Base-by-base conservation (phyloP, 208 protist genomes). In the Lotmaria passim region DNA sequence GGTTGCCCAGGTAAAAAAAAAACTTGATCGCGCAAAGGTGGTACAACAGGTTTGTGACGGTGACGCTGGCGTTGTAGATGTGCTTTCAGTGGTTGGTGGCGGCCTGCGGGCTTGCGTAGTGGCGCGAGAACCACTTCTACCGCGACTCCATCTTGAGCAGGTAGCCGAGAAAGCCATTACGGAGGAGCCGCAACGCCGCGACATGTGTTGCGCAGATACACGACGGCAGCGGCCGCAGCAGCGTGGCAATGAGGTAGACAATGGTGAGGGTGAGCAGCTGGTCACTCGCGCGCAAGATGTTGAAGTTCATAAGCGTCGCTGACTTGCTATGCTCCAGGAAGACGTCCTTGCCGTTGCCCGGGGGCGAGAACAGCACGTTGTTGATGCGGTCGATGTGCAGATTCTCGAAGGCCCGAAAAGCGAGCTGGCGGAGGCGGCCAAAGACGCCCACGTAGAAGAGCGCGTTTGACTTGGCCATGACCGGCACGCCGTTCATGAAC, bases 61-160 rank as follows among this genome's bases (percentile, higher is more conserved):
- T 91, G 28, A 91, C 80, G 44, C 76, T 83, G 15, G 81, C 78
- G 69, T 96, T 96, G 77, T 92, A 95, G 55, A 94, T 83, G 34
- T 58, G 80, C 69, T 98, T 98, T 93, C 94, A 98, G 72, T 96
- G 94, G 69, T 81, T 70, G 73, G 98, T 98, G 21, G 94, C 94
- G 15, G 76, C 28, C 46, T 87, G 78, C 33, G 73, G 85, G 41
- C 64, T 78, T 47, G 65, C 55, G 79, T 93, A 98, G 63, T 86
- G 78, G 2, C 79, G 65, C 17, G 83, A 93, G 61, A 91, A 97
- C 75, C 83, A 97, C 79, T 87, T 81, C 46, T 82, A 62, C 34
- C 73, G 75, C 26, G 77, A 80, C 84, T 98, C 83, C 55, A 56
- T 65, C 39, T 71, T 69, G 14, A 98, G 72, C 26, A 98, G 44